Base-by-base conservation (phyloP, 139 green algal species). In the Pleodorina starrii region DNA sequence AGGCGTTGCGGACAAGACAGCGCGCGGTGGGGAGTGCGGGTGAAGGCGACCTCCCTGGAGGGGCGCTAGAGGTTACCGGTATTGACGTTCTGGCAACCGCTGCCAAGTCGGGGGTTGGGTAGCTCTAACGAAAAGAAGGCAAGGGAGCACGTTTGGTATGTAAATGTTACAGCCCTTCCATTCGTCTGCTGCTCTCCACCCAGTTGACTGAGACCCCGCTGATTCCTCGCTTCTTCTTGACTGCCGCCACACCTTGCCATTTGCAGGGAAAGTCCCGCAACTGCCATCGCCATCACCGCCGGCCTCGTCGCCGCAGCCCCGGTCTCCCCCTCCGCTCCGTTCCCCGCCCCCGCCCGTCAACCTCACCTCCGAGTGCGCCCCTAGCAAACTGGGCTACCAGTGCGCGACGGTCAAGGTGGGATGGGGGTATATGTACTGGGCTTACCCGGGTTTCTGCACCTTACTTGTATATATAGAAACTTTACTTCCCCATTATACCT, bases 381-480 rank as follows among this genome's bases (percentile, higher is more conserved):
- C n/a, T 44, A 83, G 74, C 74, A 66, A 38, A 44, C 44, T 63
- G 43, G 46, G 46, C 46, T 83, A 83, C 43, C 27, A 63, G 74
- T 83, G 74, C 44, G 66, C 25, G 74, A 19, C 29, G 5, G 12
- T 19, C 1, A 42, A 42, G 46, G 74, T 83, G 48, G 7, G 43
- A 27, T 60, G 17, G 14, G 17, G 14, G 17, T 60, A 60, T 60
- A 60, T 60, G 17, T 27, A 27, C 14, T 14, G 51, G 51, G 14
- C 17, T 60, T 60, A 60, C 14, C 14, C 17, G 17, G 14, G 17
- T 60, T 27, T 60, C 14, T 60, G 17, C 17, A 60, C 51, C 51
- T 60, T 60, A 60, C 14, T 14, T 60, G 17, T 60, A 60, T 60
- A 60, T 60, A 60, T 60, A 60, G 14, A 60, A 60, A 27, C 14